Conservation (phyloP, 2,329 filamentous ascomycete species). For the Lecanicillium sp. region DNA sequence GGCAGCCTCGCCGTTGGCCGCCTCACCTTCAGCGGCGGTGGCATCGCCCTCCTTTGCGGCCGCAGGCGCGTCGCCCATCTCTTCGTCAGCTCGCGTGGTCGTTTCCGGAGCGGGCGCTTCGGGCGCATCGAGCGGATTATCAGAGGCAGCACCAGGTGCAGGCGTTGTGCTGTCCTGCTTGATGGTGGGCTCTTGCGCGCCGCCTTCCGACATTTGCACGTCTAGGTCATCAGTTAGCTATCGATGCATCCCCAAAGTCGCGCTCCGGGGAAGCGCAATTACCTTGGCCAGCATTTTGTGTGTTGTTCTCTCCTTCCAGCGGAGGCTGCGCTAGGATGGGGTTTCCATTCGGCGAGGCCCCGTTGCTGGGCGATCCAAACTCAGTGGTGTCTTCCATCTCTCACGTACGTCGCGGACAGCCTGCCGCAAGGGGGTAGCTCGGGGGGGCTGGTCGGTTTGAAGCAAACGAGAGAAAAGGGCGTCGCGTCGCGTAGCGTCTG, state of each 20-base stretch:
- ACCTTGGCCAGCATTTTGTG: constrained; percentile 40
- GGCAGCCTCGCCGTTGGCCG: constrained; percentile 35
- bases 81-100: constrained; percentile 62
- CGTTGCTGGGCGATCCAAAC: constrained; percentile 51
- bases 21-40: constrained; percentile 35
- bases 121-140: constrained; percentile 64
- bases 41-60: constrained; percentile 40
- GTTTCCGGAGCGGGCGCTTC: constrained; percentile 50
- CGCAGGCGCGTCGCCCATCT: constrained; percentile 63
- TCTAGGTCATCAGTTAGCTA: constrained; percentile 34
- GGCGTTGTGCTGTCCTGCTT: constrained; percentile 56
- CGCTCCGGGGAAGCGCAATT: constrained; percentile 11
- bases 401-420: constrained; percentile 6
- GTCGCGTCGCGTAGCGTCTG: constrained; percentile 8
- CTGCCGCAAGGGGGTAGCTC: constrained; percentile 6
- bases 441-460: constrained; percentile 14
- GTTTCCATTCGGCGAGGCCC: constrained; percentile 49
- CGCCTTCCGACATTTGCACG: constrained; percentile 53
- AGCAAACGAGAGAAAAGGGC: constrained; percentile 4
- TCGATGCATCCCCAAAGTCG: not conserved
- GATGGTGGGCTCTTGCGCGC: constrained; percentile 38
- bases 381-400: constrained; percentile 53
- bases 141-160: constrained; percentile 43
- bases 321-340: constrained; percentile 48
- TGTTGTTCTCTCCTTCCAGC: constrained; percentile 34